Percentiles rank a stretch among this genome's conserved stretches.
Evolutionary conservation across 768 basidiomycete species (phyloP).

Genomic region (Boletus eberwhitei): DNA sequence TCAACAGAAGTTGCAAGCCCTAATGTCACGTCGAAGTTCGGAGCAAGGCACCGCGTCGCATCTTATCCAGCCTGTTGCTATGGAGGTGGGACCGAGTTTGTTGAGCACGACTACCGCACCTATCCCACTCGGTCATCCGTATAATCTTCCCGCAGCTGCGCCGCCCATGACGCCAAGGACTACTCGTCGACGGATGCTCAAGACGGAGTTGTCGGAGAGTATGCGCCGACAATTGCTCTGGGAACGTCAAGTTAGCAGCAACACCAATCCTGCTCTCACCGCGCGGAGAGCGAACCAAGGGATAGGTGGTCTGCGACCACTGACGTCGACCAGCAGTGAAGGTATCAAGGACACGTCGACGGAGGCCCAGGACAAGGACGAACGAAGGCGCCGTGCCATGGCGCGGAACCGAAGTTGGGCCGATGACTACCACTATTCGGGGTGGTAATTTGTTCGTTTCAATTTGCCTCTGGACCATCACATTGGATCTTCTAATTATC

Average conservation of each 20-base stretch:
- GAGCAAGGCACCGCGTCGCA: slow-evolving; percentile 26
- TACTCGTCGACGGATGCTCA: slow-evolving; percentile 79
- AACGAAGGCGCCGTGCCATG: slow-evolving; percentile 43
- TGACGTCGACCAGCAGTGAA: slow-evolving; percentile 30
- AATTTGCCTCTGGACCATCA: slow-evolving; percentile 7
- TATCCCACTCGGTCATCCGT: slow-evolving; percentile 61
- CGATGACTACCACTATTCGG: slow-evolving; percentile 61
- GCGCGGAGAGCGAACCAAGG: slow-evolving; percentile 30
- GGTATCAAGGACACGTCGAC: slow-evolving; percentile 11
- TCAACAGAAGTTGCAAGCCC: slow-evolving; percentile 59
- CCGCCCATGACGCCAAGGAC: slow-evolving; percentile 81
- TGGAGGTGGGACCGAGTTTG: slow-evolving; percentile 18
- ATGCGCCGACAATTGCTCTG: slow-evolving; percentile 77
- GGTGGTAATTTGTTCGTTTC: slow-evolving; percentile 45
- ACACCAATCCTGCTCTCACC: slow-evolving; percentile 42
- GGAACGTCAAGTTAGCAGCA: slow-evolving; percentile 66
- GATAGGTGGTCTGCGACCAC: slow-evolving; percentile 31
- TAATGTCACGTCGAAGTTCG: slow-evolving; percentile 47
- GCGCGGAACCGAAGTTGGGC: slow-evolving; percentile 67
- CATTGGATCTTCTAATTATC: slow-evolving; percentile 22
- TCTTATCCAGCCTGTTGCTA: slow-evolving; percentile 15
- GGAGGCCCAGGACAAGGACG: slow-evolving; percentile 37
- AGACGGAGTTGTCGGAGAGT: slow-evolving; percentile 82
- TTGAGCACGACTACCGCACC: slow-evolving; percentile 42
- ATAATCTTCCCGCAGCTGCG: slow-evolving; percentile 65